Evolutionary conservation across 768 basidiomycete genomes (phyloP).

Genomic region (Hydnomerulius pinastri): DNA sequence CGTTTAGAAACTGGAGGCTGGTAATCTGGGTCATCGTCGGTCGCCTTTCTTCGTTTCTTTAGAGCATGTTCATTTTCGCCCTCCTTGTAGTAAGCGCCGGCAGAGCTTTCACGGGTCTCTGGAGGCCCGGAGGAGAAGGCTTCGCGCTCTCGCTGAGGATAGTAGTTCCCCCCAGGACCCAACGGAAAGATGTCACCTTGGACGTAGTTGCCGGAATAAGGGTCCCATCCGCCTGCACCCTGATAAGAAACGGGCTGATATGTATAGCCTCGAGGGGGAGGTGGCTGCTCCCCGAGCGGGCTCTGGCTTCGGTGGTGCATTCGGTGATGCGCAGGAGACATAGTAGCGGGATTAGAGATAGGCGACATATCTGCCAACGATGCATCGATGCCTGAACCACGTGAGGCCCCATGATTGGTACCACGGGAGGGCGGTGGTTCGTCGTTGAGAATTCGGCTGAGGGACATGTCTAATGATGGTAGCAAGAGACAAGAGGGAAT

Average conservation of each 20-base stretch:
- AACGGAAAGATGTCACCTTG: conserved; percentile 40
- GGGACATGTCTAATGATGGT: conserved; percentile 54
- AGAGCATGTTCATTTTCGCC: conserved; percentile 32
- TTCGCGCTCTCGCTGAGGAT: conserved; percentile 30
- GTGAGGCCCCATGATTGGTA: conserved; percentile 23
- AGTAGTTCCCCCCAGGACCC: conserved; percentile 38
- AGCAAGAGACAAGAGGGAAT: conserved; percentile 1
- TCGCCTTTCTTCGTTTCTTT: conserved; percentile 53
- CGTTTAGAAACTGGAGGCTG: conserved; percentile 49
- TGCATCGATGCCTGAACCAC: conserved; percentile 23
- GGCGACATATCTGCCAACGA: conserved; percentile 26
- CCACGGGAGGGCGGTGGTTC: conserved; percentile 49
- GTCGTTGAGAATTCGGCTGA: conserved; percentile 80
- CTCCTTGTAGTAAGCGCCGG: conserved; percentile 33
- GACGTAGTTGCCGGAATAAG: conserved; percentile 37
- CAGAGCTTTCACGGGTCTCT: conserved; percentile 21
- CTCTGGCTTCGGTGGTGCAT: conserved; percentile 31
- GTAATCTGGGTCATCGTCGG: conserved; percentile 56
- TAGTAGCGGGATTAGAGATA: conserved; percentile 12
- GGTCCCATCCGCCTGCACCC: conserved; percentile 41
- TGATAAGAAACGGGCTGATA: conserved; percentile 43
- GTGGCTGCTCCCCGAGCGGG: conserved; percentile 33
- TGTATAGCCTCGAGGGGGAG: conserved; percentile 32
- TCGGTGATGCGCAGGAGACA: conserved; percentile 21
- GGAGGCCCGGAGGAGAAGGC: conserved; percentile 12